Percentiles rank a stretch among this genome's conserved stretches.
These are phyloP conservation scores for Polygonum aviculare DNA, from an alignment of 148 eudicot species.

Conservation along the genomic window DNA sequence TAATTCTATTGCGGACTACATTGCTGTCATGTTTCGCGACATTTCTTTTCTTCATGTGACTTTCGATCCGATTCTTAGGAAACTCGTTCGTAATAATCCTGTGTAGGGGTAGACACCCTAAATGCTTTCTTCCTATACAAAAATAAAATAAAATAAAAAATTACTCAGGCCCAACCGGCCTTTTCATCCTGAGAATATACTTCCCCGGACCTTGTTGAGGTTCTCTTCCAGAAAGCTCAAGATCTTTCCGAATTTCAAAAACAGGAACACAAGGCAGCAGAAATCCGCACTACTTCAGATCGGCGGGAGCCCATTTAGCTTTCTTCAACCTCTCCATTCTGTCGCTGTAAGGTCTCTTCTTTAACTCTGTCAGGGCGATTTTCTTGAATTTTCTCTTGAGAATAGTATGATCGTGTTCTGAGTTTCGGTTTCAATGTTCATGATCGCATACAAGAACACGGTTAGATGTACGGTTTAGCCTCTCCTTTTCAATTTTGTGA, in stretches of 20 bases:
- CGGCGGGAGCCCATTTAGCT: background rate
- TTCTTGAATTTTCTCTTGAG: background rate
- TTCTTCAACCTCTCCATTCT: background rate
- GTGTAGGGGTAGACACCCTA: too few species aligned
- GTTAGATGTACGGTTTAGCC: background rate
- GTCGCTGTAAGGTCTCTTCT: background rate
- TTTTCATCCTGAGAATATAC: background rate
- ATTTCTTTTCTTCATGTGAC: too few species aligned
- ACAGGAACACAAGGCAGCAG: background rate
- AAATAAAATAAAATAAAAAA: too few species aligned
- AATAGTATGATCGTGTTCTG: background rate
- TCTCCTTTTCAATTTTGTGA: background rate
- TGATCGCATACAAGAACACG: background rate
- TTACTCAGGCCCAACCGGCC: background rate
- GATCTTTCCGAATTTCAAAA: background rate
- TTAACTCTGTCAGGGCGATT: background rate
- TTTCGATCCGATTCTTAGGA: too few species aligned
- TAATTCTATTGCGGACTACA: too few species aligned
- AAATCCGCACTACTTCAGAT: background rate
- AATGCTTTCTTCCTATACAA: too few species aligned
- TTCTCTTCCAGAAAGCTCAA: background rate
- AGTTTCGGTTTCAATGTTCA: background rate
- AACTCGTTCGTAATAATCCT: too few species aligned
- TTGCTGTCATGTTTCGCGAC: too few species aligned
- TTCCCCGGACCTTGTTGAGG: background rate